These are phyloP conservation scores for Brachypodium distachyon DNA, from an alignment of 202 grass and related monocot genomes.

Conservation along the genomic window DNA sequence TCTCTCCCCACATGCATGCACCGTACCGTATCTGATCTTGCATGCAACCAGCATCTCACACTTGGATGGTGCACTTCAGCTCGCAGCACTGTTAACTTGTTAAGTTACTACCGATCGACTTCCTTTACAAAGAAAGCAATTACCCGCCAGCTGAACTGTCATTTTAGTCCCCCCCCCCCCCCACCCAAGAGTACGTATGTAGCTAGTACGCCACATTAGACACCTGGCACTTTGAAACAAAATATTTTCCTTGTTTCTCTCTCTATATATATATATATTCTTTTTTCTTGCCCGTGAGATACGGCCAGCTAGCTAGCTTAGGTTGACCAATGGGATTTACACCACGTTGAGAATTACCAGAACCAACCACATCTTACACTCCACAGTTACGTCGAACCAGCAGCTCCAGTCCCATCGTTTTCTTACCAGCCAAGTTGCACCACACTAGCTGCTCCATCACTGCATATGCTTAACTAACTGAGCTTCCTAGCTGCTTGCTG, in stretches of 20 bases:
- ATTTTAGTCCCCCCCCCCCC: no score
- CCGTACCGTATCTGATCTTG: background rate
- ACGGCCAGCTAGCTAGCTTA: no score
- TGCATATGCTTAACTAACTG: background rate
- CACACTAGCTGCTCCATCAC: background rate
- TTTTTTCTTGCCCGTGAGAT: background rate
- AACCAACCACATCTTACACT: background rate
- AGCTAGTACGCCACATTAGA: no score
- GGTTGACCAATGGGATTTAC: background rate
- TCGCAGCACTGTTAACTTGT: background rate
- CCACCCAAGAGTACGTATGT: no score
- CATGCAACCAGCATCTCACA: background rate
- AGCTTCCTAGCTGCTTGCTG: background rate
- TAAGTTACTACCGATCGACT: no score
- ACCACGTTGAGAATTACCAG: background rate
- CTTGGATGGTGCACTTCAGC: background rate
- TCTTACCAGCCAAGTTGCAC: background rate
- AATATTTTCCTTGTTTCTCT: no score
- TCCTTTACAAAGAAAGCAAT: no score
- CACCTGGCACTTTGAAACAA: no score
- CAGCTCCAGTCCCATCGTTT: conserved; percentile 4
- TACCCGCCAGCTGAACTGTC: no score
- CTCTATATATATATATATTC: no score
- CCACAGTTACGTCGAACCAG: no score
- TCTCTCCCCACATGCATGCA: background rate